Evolutionary conservation across 805 yeast species (phyloP).

Genomic region (Suhomyces sp.): DNA sequence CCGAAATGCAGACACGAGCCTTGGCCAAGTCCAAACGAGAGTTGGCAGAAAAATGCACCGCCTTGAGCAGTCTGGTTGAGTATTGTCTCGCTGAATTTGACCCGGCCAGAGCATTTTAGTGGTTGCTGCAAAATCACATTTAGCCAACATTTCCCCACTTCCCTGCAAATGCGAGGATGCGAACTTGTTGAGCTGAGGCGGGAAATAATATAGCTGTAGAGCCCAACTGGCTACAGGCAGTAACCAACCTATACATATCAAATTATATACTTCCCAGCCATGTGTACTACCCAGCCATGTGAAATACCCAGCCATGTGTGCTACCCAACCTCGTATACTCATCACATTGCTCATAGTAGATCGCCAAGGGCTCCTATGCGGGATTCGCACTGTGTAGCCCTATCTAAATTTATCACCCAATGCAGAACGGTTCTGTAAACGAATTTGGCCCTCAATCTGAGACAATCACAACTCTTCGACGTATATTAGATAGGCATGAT

Average conservation of each 20-base stretch:
- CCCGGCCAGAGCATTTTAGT: background rate
- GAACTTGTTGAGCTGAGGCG: background rate
- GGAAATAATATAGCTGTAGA: background rate
- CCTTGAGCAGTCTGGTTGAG: constrained; percentile 8
- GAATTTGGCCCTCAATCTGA: too few relatives aligned
- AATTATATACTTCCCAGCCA: background rate
- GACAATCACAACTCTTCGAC: too few relatives aligned
- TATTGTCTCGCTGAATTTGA: background rate
- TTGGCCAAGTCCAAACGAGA: constrained; percentile 3
- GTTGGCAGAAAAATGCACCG: constrained; percentile 9
- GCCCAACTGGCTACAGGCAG: too few relatives aligned
- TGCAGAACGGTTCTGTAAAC: background rate
- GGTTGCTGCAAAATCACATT: background rate
- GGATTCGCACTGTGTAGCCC: background rate
- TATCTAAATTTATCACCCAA: background rate
- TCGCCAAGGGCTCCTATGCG: background rate
- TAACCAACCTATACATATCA: too few relatives aligned
- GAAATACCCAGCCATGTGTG: background rate
- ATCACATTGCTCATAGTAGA: background rate
- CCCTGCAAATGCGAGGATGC: background rate
- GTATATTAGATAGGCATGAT: background rate
- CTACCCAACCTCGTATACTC: background rate
- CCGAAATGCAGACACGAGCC: background rate
- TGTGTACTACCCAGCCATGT: background rate
- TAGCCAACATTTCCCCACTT: background rate